These are phyloP conservation scores for Colletotrichum sp. DNA, from an alignment of 2,329 filamentous ascomycete genomes.

Conservation along the genomic window DNA sequence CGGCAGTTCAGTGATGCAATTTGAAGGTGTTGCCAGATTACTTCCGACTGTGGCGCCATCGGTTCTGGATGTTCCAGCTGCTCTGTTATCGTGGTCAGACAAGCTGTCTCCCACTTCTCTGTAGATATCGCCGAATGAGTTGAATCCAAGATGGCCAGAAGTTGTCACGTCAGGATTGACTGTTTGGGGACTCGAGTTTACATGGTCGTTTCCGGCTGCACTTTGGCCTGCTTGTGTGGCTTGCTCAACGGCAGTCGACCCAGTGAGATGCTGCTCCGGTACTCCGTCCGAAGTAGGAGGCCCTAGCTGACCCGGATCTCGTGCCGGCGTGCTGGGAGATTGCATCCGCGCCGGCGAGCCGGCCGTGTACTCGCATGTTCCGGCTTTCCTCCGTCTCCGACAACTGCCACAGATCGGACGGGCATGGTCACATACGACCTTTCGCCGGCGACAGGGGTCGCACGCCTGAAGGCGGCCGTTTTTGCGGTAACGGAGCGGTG, in stretches of 20 bases:
- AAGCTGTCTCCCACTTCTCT: conserved; percentile 46
- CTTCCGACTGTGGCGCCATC: conserved; percentile 4
- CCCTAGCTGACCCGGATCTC: neutral
- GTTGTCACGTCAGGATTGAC: neutral
- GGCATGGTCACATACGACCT: conserved; percentile 47
- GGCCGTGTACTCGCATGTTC: conserved; percentile 38
- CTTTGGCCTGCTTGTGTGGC: neutral
- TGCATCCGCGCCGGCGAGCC: neutral
- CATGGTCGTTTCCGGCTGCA: neutral
- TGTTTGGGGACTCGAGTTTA: neutral
- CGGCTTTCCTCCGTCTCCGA: conserved; percentile 33
- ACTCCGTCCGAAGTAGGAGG: neutral
- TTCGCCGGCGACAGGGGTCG: conserved; percentile 44
- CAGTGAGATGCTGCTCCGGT: neutral
- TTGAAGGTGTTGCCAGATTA: conserved; percentile 10
- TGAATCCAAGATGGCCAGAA: conserved; percentile 48
- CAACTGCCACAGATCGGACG: conserved; percentile 44
- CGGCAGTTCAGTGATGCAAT: neutral
- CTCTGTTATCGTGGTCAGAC: conserved; percentile 12
- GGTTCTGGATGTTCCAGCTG: neutral
- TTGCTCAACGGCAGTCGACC: neutral
- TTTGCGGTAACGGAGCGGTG: conserved; percentile 3
- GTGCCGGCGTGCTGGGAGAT: neutral
- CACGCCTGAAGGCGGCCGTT: conserved; percentile 25
- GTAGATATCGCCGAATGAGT: conserved; percentile 46